Conservation (phyloP, 1,284 basidiomycete species). For the Ceratobasidium sp. region DNA sequence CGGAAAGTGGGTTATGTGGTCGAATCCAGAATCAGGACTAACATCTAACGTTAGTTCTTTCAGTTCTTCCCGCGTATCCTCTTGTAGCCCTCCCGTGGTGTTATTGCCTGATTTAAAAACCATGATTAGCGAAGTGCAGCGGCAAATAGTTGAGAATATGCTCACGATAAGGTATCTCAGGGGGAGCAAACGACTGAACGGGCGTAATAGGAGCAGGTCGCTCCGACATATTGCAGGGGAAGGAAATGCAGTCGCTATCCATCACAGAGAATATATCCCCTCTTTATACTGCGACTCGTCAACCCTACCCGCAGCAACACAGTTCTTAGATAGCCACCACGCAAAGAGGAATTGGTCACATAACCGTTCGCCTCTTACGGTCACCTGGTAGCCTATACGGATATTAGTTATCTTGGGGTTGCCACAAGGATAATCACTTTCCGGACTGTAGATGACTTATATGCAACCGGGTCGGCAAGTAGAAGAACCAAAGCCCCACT, state of each 20-base stretch:
- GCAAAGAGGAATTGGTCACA: no score
- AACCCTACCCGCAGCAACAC: neutral
- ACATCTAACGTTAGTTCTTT: neutral
- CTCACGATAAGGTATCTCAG: neutral
- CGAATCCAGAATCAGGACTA: neutral
- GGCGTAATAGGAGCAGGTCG: neutral
- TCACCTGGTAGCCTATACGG: no score
- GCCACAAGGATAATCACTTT: no score
- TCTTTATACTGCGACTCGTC: neutral
- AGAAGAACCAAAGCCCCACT: no score
- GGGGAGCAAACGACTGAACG: neutral
- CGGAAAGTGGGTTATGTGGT: slow-evolving; percentile 25
- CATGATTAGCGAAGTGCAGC: neutral
- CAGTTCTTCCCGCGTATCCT: neutral
- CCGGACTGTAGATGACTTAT: no score
- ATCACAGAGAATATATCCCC: no score
- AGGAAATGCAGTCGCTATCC: no score
- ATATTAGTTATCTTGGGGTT: no score
- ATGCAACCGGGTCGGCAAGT: no score
- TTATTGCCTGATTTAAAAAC: neutral
- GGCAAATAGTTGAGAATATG: neutral
- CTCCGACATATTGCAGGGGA: neutral
- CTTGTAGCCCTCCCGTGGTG: neutral
- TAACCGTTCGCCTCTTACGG: no score
- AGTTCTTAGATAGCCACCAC: no score